Conservation (phyloP, 1,284 basidiomycete species). For the Boletus calvinii region DNA sequence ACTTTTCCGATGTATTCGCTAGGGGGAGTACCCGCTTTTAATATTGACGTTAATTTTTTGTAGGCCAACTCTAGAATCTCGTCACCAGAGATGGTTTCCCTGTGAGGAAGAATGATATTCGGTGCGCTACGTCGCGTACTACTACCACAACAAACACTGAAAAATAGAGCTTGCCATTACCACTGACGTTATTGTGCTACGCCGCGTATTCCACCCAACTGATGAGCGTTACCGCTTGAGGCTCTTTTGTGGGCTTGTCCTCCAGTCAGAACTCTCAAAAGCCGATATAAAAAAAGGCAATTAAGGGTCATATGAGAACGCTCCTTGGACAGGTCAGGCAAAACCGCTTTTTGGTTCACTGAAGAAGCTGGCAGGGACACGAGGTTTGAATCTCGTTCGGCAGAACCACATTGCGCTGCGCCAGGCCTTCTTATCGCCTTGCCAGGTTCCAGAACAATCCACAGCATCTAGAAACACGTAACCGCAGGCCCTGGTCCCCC, state of each 20-base stretch:
- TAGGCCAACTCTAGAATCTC: not conserved
- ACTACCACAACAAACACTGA: no score
- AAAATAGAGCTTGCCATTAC: no score
- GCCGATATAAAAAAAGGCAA: no score
- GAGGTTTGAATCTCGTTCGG: not conserved
- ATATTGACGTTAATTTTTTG: not conserved
- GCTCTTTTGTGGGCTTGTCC: no score
- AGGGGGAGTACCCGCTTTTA: no score
- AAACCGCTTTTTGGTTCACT: no score
- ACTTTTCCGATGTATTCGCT: no score
- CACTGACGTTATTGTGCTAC: not conserved
- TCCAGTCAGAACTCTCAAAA: no score
- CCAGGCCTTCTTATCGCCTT: not conserved
- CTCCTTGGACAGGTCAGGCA: no score
- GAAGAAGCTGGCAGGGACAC: not conserved
- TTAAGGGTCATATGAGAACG: no score
- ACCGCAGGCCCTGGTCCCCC: not conserved
- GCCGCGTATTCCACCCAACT: not conserved
- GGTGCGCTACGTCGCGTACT: not conserved
- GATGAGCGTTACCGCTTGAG: no score
- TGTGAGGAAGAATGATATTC: not conserved
- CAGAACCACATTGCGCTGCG: not conserved
- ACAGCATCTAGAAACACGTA: not conserved
- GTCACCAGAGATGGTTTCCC: no score
- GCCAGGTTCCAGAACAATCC: not conserved